Base-by-base conservation (phyloP, 371 early-diverging fungal species). In the Apophysomyces sp. region DNA sequence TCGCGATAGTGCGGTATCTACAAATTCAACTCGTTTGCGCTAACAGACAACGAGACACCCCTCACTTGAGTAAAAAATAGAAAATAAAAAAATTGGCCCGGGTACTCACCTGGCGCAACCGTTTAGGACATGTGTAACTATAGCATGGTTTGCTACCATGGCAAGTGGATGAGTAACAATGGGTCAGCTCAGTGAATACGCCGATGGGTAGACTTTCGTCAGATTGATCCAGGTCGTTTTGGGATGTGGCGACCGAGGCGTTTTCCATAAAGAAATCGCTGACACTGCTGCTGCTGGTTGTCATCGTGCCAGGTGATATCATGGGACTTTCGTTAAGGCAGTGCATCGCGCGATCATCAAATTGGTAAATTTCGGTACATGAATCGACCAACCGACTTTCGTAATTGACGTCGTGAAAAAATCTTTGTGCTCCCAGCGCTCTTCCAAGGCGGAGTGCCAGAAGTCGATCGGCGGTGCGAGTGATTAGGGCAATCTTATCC, bases 161-260 rank as follows among this genome's bases (percentile, higher is more conserved):
- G 66, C 97, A 97, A 0, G 94, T 94, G 0, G 95, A 91, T n/a
- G 94, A 89, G 72, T 95, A 97, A 71, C 97, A 97, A 58, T 86
- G 85, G 0, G 94, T 88, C 54, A 95, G 74, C 21, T 88, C 81
- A 1, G 92, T 92, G 74, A 92, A 93, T 1, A 96, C 87, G 30
- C 96, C 96, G 58, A 80, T 86, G 11, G 90, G 89, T 28, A 78
- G 68, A 9, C 34, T 60, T 18, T 32, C 56, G 9, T 39, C 52
- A 39, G 13, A 30, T 58, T 27, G 18, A 57, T 18, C 41, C 13
- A 34, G 31, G 16, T 36, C 29, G 2, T 63, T 57, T 0, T 21
- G 52, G 27, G 36, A 34, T 41, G 55, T 52, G 29, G 54, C 44
- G 44, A 44, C 21, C 16, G 49, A 44, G 24, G 49, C 49, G 21